Base-by-base conservation (phyloP, 2,329 filamentous ascomycete genomes). In the Alternaria atra region DNA sequence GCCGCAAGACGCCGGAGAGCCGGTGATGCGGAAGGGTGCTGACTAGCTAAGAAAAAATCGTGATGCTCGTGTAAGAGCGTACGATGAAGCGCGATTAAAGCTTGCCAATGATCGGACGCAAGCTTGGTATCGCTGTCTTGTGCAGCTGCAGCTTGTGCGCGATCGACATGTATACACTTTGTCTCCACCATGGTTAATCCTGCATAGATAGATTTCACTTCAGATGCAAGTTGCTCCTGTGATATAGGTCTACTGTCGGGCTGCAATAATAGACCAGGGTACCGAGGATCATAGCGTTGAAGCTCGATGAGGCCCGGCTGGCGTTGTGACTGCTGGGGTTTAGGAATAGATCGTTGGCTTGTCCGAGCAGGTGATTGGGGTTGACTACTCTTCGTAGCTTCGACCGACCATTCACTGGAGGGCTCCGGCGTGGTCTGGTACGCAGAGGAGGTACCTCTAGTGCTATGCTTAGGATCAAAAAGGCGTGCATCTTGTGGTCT, bases 141-240 rank as follows among this genome's bases (percentile, higher is more conserved):
- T 0, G 86, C 84, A 8, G 82, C 80, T 27, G 82, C 79, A 6
- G 82, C 81, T 67, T 89, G 86, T 47, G 85, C 83, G 44, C 87
- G 88, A 67, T 94, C 91, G 1, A 96, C 90, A 55, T 96, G 90
- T 0, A 96, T 94, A 69, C 93, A 94, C 68, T 95, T 93, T 25
- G 87, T 88, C 73, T 98, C 94, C 0, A 97, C 91, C 88, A 95
- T 92, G 0, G 93, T 89, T 0, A 97, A 79, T 0, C 91, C 93
- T 0, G 90, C 89, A 70, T 97, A 97, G 4, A 95, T 95, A 0
- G 89, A 89, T 59, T 93, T 93, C 0, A 96, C 91, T 70, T 97
- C 93, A 0, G 89, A 88, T 0, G 92, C 87, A 0, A 97, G 83
- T 67, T 97, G 91, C 1, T 93, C 90, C 62, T 92, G 89, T 0